Evolutionary conservation across 1,139 yeast genomes (phyloP).

Genomic region (Saccharomycopsis hybrid): DNA sequence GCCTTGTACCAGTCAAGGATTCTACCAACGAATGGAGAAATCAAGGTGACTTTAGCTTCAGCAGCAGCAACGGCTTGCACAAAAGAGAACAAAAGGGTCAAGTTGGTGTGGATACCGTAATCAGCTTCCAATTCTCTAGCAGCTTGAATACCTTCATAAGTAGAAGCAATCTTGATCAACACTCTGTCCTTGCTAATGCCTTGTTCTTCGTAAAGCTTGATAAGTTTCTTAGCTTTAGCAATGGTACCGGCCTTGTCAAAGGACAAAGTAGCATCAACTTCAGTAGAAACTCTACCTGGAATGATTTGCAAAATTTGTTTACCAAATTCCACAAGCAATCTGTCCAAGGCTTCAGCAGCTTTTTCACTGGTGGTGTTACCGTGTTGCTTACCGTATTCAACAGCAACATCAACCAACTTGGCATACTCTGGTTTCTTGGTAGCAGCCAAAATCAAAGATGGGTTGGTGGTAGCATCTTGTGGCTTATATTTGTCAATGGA

Average conservation of each 20-base stretch:
- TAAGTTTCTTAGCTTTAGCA: conserved; percentile 84
- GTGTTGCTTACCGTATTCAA: conserved; percentile 67
- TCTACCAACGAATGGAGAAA: conserved; percentile 99
- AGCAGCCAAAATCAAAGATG: conserved; percentile 95
- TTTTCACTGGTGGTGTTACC: conserved; percentile 54
- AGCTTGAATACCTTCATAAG: conserved; percentile 99
- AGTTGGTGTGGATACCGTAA: conserved; percentile 89
- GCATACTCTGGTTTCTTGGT: conserved; percentile 87
- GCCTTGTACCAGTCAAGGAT: conserved; percentile 99
- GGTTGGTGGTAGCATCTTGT: conserved; percentile 99
- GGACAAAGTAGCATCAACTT: conserved; percentile 96
- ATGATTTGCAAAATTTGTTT: conserved; percentile 87
- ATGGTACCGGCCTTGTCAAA: conserved; percentile 91
- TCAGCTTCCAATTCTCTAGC: conserved; percentile 91
- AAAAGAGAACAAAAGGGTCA: conserved; percentile 90
- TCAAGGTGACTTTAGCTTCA: conserved; percentile 92
- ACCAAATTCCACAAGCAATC: conserved; percentile 94
- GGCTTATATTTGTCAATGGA: conserved; percentile 97
- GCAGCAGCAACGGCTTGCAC: conserved; percentile 99
- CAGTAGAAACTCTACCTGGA: conserved; percentile 99
- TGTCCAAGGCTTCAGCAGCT: conserved; percentile 77
- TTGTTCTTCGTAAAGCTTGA: conserved; percentile 70
- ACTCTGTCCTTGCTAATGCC: conserved; percentile 88
- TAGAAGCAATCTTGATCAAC: conserved; percentile 93
- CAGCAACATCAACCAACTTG: conserved; percentile 82